These are phyloP conservation scores for Boletus semigastroideus DNA, from an alignment of 1,284 basidiomycete genomes.

Conservation along the genomic window DNA sequence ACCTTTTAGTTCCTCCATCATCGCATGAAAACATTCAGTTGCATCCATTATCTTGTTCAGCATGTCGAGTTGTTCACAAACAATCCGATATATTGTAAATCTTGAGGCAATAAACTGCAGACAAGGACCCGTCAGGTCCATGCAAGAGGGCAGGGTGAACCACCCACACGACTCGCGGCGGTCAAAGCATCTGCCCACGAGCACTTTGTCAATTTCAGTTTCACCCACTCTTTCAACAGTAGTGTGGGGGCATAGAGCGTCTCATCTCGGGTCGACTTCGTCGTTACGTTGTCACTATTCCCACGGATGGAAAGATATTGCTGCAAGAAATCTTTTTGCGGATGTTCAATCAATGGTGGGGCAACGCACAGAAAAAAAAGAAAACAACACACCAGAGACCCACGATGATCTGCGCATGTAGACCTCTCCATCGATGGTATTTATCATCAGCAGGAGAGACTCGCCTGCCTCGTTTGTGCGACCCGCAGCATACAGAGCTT, in stretches of 20 bases:
- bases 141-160: neutral
- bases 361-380: accelerated
- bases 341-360: neutral
- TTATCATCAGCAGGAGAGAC: neutral
- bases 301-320: neutral
- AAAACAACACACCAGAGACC: neutral
- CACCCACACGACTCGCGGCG: neutral
- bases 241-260: neutral
- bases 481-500: conserved; percentile 3
- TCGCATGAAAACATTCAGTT: neutral
- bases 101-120: conserved; percentile 1
- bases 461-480: neutral
- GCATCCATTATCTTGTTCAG: neutral
- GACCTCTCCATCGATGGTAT: neutral
- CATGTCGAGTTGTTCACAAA: conserved; percentile 1
- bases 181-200: conserved; percentile 1
- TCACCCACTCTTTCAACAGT: conserved; percentile 5
- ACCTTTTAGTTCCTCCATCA: neutral
- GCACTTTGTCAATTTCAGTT: neutral
- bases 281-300: accelerated
- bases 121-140: neutral
- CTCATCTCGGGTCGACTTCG: neutral
- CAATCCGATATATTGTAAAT: neutral
- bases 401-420: neutral
- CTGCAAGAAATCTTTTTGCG: neutral